Evolutionary conservation across 1,139 yeast species (phyloP).

Genomic region (Sugiyamaella novakii): DNA sequence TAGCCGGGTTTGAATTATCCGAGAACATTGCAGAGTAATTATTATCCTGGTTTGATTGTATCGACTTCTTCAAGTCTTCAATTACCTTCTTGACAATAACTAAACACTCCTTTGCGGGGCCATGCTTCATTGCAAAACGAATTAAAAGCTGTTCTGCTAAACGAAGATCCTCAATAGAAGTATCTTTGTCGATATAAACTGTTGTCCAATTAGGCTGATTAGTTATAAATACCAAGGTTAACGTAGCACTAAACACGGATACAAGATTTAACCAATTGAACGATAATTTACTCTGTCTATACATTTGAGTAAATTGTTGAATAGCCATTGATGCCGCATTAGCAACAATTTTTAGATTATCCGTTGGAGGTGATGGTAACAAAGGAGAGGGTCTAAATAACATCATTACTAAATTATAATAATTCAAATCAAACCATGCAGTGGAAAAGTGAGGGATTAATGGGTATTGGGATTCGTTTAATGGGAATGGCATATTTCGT

Average conservation of each 20-base stretch:
- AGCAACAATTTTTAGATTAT: constrained; percentile 24
- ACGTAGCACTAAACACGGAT: constrained; percentile 29
- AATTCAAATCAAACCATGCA: constrained; percentile 34
- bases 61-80: constrained; percentile 12
- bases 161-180: constrained; percentile 22
- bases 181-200: constrained; percentile 20
- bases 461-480: constrained; percentile 28
- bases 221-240: constrained; percentile 29
- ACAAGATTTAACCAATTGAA: constrained; percentile 32
- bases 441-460: constrained; percentile 30
- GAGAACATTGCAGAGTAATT: too few relatives aligned
- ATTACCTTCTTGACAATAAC: constrained; percentile 19
- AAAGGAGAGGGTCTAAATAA: constrained; percentile 35
- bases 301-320: constrained; percentile 27
- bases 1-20: too few relatives aligned
- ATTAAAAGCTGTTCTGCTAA: constrained; percentile 24
- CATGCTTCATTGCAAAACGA: constrained; percentile 25
- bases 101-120: constrained; percentile 29
- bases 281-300: constrained; percentile 27
- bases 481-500: constrained; percentile 31
- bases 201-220: constrained; percentile 24
- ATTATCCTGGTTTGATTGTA: too few relatives aligned
- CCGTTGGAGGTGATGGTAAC: constrained; percentile 30
- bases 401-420: constrained; percentile 32
- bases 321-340: constrained; percentile 31